Percentiles rank a stretch among this genome's conserved stretches.
Evolutionary conservation across 306 rosid genomes (phyloP).

Genomic region (Malus fusca): DNA sequence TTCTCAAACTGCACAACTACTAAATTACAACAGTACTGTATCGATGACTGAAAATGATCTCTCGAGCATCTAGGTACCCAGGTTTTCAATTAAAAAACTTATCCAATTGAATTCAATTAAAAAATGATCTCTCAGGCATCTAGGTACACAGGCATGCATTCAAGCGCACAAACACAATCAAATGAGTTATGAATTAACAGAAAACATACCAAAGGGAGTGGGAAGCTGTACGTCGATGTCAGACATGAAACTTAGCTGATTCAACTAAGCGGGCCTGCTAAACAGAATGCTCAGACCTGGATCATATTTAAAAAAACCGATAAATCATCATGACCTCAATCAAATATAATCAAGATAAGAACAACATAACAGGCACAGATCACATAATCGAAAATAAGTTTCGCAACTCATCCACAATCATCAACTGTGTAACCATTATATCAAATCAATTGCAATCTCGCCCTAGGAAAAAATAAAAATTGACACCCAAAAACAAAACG

Average conservation of each 20-base stretch:
- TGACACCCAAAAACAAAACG: background rate
- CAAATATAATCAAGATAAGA: background rate
- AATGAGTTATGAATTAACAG: background rate
- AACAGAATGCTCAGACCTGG: constrained; percentile 43
- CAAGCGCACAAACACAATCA: background rate
- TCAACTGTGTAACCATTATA: background rate
- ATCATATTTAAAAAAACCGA: background rate
- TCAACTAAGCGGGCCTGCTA: constrained; percentile 18
- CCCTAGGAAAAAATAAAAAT: background rate
- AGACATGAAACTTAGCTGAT: constrained; percentile 67
- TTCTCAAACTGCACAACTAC: background rate
- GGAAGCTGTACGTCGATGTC: constrained; percentile 68
- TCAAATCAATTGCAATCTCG: background rate
- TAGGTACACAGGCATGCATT: background rate
- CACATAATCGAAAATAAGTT: background rate
- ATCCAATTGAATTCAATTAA: background rate
- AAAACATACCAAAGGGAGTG: constrained; percentile 58
- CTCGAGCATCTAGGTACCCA: background rate
- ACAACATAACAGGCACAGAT: background rate
- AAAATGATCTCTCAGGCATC: no score
- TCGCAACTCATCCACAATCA: background rate
- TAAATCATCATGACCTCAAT: background rate
- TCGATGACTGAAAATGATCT: background rate
- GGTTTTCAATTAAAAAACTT: background rate
- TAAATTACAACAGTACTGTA: background rate